These are phyloP conservation scores for Xylaria sp. DNA, from an alignment of 2,329 filamentous ascomycete genomes.

Conservation along the genomic window DNA sequence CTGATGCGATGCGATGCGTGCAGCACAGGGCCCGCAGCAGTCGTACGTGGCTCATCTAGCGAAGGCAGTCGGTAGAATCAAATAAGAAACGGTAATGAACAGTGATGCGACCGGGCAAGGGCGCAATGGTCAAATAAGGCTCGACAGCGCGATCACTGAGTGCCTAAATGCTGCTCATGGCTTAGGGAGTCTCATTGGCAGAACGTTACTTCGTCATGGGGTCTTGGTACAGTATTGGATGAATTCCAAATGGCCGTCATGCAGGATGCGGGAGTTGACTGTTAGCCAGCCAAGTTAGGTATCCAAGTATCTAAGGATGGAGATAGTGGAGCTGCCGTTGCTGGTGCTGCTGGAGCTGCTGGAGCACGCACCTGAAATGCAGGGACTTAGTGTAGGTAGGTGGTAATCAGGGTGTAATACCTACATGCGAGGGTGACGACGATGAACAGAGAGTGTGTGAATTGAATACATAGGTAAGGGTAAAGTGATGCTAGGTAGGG, in stretches of 20 bases:
- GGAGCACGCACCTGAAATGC: constrained; percentile 27
- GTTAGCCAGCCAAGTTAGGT: constrained; percentile 14
- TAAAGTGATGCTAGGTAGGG: neutral
- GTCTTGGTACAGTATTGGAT: constrained; percentile 14
- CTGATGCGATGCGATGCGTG: constrained; percentile 27
- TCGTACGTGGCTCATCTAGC: constrained; percentile 30
- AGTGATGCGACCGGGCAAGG: neutral
- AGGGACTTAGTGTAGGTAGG: constrained; percentile 20
- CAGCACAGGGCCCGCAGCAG: constrained; percentile 33
- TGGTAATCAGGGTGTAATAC: too few relatives aligned
- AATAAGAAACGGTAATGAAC: constrained; percentile 4
- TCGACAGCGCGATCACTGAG: constrained; percentile 10
- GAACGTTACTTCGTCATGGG: constrained; percentile 11
- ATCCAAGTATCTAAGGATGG: constrained; percentile 15
- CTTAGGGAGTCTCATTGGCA: constrained; percentile 17
- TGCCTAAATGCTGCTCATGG: constrained; percentile 21
- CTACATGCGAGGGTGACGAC: neutral
- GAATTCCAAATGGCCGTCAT: constrained; percentile 35
- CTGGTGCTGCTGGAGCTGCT: too few relatives aligned
- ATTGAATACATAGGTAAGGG: neutral
- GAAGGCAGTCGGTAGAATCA: constrained; percentile 14
- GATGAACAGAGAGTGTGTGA: neutral
- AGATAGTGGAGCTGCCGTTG: constrained; percentile 18
- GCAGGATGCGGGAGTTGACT: constrained; percentile 26
- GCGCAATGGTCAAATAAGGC: neutral